phyloP scores from a whole-genome alignment of 352 stramenopile species.

The Phytophthora melonis region DNA sequence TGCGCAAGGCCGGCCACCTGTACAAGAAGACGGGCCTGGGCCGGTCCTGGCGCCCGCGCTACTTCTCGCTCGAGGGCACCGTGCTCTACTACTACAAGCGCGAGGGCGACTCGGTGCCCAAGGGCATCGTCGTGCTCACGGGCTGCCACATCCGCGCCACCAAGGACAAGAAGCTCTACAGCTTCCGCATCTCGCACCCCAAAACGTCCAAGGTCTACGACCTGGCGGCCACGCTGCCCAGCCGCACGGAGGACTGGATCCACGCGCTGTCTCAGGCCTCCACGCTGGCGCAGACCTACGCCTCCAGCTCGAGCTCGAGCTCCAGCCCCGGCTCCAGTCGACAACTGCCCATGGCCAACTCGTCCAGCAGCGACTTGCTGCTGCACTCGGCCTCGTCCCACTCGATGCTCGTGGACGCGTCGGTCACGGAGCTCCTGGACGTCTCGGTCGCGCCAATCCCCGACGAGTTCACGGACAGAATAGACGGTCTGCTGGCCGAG shows the following conservation, averaged over 20 bases:
- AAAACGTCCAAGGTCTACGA: slow-evolving; percentile 78
- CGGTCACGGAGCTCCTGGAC: slow-evolving; percentile 42
- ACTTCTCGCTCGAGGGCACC: slow-evolving; percentile 70
- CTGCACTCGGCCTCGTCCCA: slow-evolving; percentile 39
- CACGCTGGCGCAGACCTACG: slow-evolving; percentile 28
- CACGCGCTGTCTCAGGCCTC: slow-evolving; percentile 54
- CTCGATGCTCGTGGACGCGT: slow-evolving; percentile 39
- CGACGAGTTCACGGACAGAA: slow-evolving; percentile 41
- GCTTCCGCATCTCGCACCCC: slow-evolving; percentile 78
- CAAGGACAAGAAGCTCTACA: slow-evolving; percentile 79
- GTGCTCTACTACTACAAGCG: slow-evolving; percentile 83
- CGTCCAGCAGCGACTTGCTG: slow-evolving; percentile 30
- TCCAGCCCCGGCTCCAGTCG: slow-evolving; percentile 9
- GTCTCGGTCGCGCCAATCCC: slow-evolving; percentile 48
- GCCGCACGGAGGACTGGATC: slow-evolving; percentile 70
- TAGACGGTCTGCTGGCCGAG: slow-evolving; percentile 70
- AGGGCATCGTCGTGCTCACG: slow-evolving; percentile 74
- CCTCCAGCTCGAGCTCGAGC: slow-evolving; percentile 17
- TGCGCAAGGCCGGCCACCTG: slow-evolving; percentile 64
- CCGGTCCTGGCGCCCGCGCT: slow-evolving; percentile 70
- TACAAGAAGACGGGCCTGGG: slow-evolving; percentile 74
- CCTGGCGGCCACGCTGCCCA: slow-evolving; percentile 64
- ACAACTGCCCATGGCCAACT: slow-evolving; percentile 12
- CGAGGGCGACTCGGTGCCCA: slow-evolving; percentile 65
- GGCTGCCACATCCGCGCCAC: slow-evolving; percentile 60